Percentiles rank a stretch among this genome's conserved stretches.
Evolutionary conservation across 768 basidiomycete genomes (phyloP).

Genomic region (Boletus eberwhitei): DNA sequence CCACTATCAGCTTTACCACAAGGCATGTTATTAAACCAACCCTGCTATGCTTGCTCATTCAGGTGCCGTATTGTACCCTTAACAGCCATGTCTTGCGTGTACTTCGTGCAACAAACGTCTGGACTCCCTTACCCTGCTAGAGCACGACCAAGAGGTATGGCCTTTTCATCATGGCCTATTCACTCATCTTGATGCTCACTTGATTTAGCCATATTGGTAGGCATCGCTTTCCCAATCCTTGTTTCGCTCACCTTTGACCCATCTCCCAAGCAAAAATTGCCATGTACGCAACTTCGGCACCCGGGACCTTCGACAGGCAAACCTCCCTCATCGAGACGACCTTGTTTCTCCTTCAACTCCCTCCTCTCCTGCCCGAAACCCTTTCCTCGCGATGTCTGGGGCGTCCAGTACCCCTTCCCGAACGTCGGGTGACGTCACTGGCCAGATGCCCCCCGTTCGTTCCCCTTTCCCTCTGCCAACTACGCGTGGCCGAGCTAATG

Average conservation of each 20-base stretch:
- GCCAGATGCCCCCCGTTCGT: constrained; percentile 28
- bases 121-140: constrained; percentile 72
- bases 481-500: constrained; percentile 18
- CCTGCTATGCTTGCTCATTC: neutral
- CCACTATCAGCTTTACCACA: constrained; percentile 66
- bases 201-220: constrained; percentile 44
- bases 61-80: neutral
- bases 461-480: constrained; percentile 34
- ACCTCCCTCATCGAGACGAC: constrained; percentile 53
- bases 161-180: neutral
- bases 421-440: constrained; percentile 20
- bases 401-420: constrained; percentile 8
- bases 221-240: neutral
- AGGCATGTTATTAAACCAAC: constrained; percentile 40
- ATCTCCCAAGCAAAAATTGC: constrained; percentile 64
- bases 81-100: constrained; percentile 79
- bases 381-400: constrained; percentile 15
- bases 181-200: constrained; percentile 1
- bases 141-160: constrained; percentile 78
- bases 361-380: constrained; percentile 28
- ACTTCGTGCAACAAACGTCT: constrained; percentile 72
- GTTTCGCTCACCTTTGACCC: neutral
- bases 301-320: constrained; percentile 66
- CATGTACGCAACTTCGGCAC: constrained; percentile 80
- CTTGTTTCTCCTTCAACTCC: constrained; percentile 32